phyloP scores from a whole-genome alignment of 2,329 filamentous ascomycete genomes.

The Stachybotrys chlorohalonatus region DNA sequence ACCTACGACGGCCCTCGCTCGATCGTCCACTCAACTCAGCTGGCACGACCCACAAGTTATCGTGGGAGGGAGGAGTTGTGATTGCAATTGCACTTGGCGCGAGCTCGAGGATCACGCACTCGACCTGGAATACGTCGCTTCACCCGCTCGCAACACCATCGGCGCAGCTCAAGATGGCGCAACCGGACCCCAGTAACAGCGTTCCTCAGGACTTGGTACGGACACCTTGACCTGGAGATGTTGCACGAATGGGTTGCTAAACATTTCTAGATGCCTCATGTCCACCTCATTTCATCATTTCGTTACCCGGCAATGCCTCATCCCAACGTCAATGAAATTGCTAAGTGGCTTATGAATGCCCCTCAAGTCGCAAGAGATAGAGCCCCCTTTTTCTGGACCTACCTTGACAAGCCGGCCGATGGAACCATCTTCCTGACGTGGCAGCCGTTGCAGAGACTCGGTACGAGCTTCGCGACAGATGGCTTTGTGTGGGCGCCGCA shows the following conservation, averaged over 20 bases:
- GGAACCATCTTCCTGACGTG: constrained; percentile 79
- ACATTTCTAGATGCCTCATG: constrained; percentile 61
- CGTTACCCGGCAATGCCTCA: constrained; percentile 67
- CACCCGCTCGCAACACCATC: not conserved
- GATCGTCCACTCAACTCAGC: not conserved
- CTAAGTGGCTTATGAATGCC: constrained; percentile 70
- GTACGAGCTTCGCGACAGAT: constrained; percentile 75
- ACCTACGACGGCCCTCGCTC: not conserved
- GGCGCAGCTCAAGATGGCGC: constrained; percentile 23
- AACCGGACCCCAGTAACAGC: constrained; percentile 31
- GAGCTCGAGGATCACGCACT: not conserved
- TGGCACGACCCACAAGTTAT: not conserved
- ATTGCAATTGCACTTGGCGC: not conserved
- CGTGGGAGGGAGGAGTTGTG: not conserved
- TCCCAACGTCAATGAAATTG: constrained; percentile 66
- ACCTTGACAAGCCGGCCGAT: constrained; percentile 72
- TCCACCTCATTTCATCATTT: constrained; percentile 80
- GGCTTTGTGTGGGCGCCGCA: constrained; percentile 84
- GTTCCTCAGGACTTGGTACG: constrained; percentile 33
- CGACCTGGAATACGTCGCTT: not conserved
- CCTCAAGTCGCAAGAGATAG: constrained; percentile 78
- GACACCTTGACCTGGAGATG: constrained; percentile 3
- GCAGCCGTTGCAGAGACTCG: constrained; percentile 68
- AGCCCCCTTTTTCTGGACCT: constrained; percentile 88
- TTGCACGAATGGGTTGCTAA: constrained; percentile 8